These are phyloP conservation scores for Lachnellula cervina DNA, from an alignment of 2,329 filamentous ascomycete species.

Conservation along the genomic window DNA sequence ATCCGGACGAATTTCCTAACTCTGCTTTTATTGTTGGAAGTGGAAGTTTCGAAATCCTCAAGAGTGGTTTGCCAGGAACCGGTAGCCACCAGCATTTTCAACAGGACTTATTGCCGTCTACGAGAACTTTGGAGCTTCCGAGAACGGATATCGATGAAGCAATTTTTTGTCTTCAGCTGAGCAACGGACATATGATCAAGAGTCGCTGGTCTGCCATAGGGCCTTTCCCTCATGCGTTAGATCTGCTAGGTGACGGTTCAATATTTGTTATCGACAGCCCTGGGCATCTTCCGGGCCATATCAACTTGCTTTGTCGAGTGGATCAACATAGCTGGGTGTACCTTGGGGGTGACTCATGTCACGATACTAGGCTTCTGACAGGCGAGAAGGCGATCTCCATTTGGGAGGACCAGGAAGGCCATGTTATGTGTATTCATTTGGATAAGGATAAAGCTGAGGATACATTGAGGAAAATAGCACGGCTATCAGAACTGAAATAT, in stretches of 20 bases:
- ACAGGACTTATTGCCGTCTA: conserved; percentile 36
- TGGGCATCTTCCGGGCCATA: conserved; percentile 47
- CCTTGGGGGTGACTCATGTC: conserved; percentile 49
- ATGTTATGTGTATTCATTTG: not conserved
- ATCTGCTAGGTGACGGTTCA: conserved; percentile 43
- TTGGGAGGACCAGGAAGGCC: conserved; percentile 36
- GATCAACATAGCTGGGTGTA: conserved; percentile 40
- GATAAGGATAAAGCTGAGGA: no score
- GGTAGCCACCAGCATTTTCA: conserved; percentile 40
- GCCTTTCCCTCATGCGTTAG: conserved; percentile 41
- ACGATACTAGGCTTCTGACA: conserved; percentile 45
- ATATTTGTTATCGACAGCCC: conserved; percentile 45
- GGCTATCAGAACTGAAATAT: no score
- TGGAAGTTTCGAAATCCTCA: conserved; percentile 40
- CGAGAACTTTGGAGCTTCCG: conserved; percentile 41
- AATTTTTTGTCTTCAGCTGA: not conserved
- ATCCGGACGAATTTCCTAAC: conserved; percentile 44
- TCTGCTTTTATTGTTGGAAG: conserved; percentile 47
- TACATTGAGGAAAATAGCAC: no score
- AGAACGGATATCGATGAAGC: not conserved
- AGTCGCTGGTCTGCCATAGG: conserved; percentile 39
- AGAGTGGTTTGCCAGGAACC: conserved; percentile 15
- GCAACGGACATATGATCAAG: conserved; percentile 19
- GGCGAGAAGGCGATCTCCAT: conserved; percentile 48
- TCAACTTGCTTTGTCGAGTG: conserved; percentile 44